Base-by-base conservation (phyloP, 345 rosid genomes). In the Arabis hirsuta region DNA sequence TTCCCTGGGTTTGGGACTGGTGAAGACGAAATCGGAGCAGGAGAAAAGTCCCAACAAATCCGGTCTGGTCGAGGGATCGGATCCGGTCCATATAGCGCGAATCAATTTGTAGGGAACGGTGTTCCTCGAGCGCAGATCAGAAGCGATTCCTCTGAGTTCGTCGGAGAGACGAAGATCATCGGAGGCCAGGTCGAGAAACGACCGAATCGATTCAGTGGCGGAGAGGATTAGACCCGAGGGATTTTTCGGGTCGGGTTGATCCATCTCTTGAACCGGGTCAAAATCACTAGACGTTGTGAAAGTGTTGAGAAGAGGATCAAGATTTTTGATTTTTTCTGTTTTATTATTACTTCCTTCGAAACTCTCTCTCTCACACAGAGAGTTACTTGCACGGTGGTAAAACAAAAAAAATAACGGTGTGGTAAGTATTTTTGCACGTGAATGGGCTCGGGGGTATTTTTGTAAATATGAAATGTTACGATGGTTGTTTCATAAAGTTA, bases 1-100 rank as follows among this genome's bases (percentile, higher is more conserved):
- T 73, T 83, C 90, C 69, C 98, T 79, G 0, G 92, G 97, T 63
- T 80, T 86, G 34, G 97, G 92, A 67, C 91, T 80, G 57, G 67
- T 47, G 69, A 94, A 82, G 64, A 91, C 65, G 76, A 89, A 86
- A 42, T 62, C 67, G 12, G 94, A 78, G 32, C 88, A 87, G 7
- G 84, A 79, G 80, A 88, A 83, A 38, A 94, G 80, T 39, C 45
- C 56, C 55, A 56, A 57, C 70, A 89, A 77, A 1, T 72, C 78
- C 4, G 96, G 96, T 22, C 95, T 80, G n/a, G 78, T 69, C 0
- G 74, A 77, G 0, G 85, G 83, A 38, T 51, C 62, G 26, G 86
- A 81, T 12, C 66, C 84, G 16, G 77, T 36, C 91, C 97, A 94
- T 67, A 91, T 62, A 20, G 69, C 73, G 9, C 96, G 87, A 52